Evolutionary conservation across 2,329 filamentous ascomycete species (phyloP).

Genomic region (Fusarium anguioides): DNA sequence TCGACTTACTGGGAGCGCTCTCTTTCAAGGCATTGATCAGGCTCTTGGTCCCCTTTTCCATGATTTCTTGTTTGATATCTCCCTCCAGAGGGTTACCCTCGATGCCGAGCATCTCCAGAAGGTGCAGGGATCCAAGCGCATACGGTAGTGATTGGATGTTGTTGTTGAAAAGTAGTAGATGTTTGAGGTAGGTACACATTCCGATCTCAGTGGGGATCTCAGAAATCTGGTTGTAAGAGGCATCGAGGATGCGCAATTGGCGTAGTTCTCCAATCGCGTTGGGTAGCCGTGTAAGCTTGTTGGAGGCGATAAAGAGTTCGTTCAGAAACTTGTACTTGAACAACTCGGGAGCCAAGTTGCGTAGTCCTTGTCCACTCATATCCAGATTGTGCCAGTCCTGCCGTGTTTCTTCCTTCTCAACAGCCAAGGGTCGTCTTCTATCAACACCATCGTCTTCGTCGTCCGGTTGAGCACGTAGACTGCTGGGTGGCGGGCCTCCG

Average conservation of each 20-base stretch:
- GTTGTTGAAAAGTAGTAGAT: slow-evolving; percentile 91
- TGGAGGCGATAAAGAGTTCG: slow-evolving; percentile 93
- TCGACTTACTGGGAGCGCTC: slow-evolving; percentile 79
- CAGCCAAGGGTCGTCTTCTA: slow-evolving; percentile 70
- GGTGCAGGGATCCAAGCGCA: slow-evolving; percentile 89
- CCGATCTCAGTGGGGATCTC: slow-evolving; percentile 90
- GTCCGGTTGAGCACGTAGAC: slow-evolving; percentile 60
- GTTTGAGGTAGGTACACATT: slow-evolving; percentile 94
- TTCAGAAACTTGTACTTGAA: slow-evolving; percentile 91
- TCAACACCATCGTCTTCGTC: slow-evolving; percentile 67
- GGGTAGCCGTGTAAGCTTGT: slow-evolving; percentile 86
- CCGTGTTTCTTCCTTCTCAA: slow-evolving; percentile 73
- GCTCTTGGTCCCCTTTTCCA: slow-evolving; percentile 87
- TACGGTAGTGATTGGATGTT: slow-evolving; percentile 82
- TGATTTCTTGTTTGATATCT: slow-evolving; percentile 81
- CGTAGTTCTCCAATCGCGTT: slow-evolving; percentile 84
- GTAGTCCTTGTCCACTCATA: slow-evolving; percentile 93
- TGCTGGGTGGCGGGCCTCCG: slow-evolving; percentile 62
- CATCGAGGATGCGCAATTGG: slow-evolving; percentile 83
- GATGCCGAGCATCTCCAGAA: slow-evolving; percentile 88
- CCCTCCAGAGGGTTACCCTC: slow-evolving; percentile 89
- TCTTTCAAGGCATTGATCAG: slow-evolving; percentile 87
- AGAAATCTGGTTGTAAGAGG: slow-evolving; percentile 86
- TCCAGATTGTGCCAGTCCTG: slow-evolving; percentile 95
- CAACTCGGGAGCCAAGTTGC: slow-evolving; percentile 80